Evolutionary conservation across 1,139 yeast genomes (phyloP).

Genomic region (Pichia sp.): DNA sequence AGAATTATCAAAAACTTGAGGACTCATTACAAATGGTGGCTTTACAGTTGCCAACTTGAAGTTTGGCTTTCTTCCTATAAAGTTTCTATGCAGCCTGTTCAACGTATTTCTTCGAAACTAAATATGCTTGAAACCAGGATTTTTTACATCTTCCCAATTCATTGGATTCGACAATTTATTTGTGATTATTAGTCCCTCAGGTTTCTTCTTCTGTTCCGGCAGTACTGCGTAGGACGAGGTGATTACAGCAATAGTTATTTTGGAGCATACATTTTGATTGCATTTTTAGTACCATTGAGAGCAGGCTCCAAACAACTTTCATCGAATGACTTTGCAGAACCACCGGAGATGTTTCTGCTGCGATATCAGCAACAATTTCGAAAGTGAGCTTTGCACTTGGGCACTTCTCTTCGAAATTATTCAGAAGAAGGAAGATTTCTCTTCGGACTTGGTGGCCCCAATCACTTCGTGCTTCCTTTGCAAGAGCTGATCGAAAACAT

Average conservation of each 20-base stretch:
- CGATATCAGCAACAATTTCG: slow-evolving; percentile 37
- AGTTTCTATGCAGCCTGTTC: slow-evolving; percentile 56
- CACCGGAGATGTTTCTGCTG: slow-evolving; percentile 44
- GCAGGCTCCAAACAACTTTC: slow-evolving; percentile 42
- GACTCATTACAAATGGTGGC: slow-evolving; percentile 50
- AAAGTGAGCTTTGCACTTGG: slow-evolving; percentile 29
- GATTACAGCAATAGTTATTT: slow-evolving; percentile 46
- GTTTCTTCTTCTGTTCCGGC: slow-evolving; percentile 13
- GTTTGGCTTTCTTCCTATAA: slow-evolving; percentile 35
- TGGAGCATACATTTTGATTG: slow-evolving; percentile 42
- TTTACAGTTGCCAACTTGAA: slow-evolving; percentile 43
- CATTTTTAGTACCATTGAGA: slow-evolving; percentile 44
- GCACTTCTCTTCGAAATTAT: slow-evolving; percentile 28
- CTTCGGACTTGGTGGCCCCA: slow-evolving; percentile 37
- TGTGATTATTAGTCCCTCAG: slow-evolving; percentile 15
- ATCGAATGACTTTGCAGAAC: slow-evolving; percentile 19
- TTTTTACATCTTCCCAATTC: slow-evolving; percentile 34
- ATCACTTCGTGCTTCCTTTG: slow-evolving; percentile 31
- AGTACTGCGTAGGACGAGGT: slow-evolving; percentile 56
- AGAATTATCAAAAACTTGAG: slow-evolving; percentile 38
- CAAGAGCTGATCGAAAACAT: slow-evolving; percentile 30
- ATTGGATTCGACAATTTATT: slow-evolving; percentile 42
- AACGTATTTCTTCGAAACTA: slow-evolving; percentile 49
- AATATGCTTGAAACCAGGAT: slow-evolving; percentile 38
- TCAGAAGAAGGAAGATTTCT: slow-evolving; percentile 30